Conservation (phyloP, 345 rosid species). For the Abelmoschus esculentus region DNA sequence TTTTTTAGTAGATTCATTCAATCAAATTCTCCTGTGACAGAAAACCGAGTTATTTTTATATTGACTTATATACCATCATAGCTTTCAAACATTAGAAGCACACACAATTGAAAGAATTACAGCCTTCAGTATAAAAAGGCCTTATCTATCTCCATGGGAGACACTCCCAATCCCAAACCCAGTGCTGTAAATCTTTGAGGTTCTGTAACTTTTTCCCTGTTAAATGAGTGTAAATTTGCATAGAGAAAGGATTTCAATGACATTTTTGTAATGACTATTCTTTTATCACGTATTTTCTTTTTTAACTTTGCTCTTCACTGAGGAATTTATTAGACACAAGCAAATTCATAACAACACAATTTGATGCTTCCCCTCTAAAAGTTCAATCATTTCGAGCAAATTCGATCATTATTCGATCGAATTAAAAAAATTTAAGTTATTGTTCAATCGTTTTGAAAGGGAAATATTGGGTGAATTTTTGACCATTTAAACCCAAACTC, state of each 20-base stretch:
- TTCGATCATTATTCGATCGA: no score
- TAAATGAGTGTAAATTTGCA: slow-evolving; percentile 25
- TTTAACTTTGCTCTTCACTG: no score
- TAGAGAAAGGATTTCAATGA: slow-evolving; percentile 16
- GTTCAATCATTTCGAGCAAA: no score
- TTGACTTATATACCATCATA: slow-evolving; percentile 19
- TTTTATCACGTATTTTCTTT: neutral
- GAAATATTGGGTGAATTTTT: no score
- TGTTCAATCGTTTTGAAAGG: no score
- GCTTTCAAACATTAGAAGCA: slow-evolving; percentile 4
- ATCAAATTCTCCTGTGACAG: slow-evolving; percentile 15
- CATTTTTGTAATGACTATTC: slow-evolving; percentile 5
- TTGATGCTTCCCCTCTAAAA: neutral
- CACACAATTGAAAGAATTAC: slow-evolving; percentile 8
- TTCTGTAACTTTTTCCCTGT: neutral
- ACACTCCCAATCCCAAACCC: neutral
- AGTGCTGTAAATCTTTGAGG: slow-evolving; percentile 7
- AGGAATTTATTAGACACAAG: no score
- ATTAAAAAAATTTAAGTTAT: no score
- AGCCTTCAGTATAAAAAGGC: neutral
- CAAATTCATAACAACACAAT: no score
- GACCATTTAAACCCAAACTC: no score
- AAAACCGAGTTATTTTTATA: slow-evolving; percentile 16
- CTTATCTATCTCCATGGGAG: neutral
- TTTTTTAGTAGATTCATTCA: slow-evolving; percentile 28